Base-by-base conservation (phyloP, 306 rosid genomes). In the Fragaria iinumae region DNA sequence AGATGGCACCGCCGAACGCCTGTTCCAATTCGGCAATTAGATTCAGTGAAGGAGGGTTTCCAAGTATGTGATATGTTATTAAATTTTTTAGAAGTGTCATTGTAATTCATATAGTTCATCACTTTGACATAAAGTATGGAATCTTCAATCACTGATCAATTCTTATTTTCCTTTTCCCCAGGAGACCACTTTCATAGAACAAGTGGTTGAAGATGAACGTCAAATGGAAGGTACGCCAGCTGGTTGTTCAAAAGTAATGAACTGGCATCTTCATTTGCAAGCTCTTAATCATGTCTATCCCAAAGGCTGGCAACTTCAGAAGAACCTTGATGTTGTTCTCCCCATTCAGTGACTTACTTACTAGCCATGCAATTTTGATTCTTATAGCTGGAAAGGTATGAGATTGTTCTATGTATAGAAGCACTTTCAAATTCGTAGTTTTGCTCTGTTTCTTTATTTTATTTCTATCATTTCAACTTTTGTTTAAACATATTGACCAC, bases 181-280 rank as follows among this genome's bases (percentile, higher is more conserved):
- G 99, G 99, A 96, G 87, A 96, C 98, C 48, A 83, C 98, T 80
- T 96, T 96, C 75, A 88, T 96, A 44, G 93, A 89, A 83, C 99
- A 93, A 77, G 67, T 93, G 77, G 91, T 91, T 77, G 98, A 89
- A 87, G 98, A 96, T 80, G 99, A 96, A 87, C 80, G 88, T 69
- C 94, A 93, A 84, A 96, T 96, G 98, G 94, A 96, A 86, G 91
- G 93, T 80, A 84, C 66, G 5, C 89, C 93, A 27, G 67, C 71
- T 50, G 90, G 90, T 66, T 96, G 99, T 85, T 86, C 82, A 63
- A 88, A 70, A 80, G 84, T 93, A 80, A 80, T 96, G 96, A 96
- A 87, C 82, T 96, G 99, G 99, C 99, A 96, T 85, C 94, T 96
- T 67, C 99, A 93, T 86, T 87, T 96, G 90, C 87, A 79, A 78